Conservation (phyloP, 495 filamentous ascomycete genomes). For the Aspergillus incahuasiensis region DNA sequence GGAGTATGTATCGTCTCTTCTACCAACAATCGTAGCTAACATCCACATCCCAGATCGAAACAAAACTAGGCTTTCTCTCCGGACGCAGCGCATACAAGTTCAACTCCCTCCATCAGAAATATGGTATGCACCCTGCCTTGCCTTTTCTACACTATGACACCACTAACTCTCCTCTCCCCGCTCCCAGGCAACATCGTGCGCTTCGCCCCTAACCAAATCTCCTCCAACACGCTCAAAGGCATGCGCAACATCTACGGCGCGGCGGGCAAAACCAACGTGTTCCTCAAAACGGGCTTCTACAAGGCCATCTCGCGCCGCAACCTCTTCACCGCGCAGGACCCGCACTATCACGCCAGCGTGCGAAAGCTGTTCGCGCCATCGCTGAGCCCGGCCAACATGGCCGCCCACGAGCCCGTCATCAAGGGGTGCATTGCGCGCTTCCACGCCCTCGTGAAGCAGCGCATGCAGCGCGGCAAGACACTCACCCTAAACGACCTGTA, state of each 20-base stretch:
- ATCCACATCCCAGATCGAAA: constrained; percentile 10
- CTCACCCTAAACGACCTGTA: constrained; percentile 21
- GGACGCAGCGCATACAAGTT: constrained; percentile 22
- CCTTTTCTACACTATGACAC: no score
- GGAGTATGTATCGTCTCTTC: constrained; percentile 14
- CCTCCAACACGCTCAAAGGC: constrained; percentile 23
- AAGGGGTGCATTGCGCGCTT: constrained; percentile 17
- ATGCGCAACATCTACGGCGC: constrained; percentile 26
- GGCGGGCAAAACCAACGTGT: constrained; percentile 18
- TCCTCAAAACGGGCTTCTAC: constrained; percentile 25
- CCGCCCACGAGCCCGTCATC: constrained; percentile 20
- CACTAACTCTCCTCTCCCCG: no score
- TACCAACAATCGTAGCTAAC: neutral
- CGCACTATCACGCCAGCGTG: constrained; percentile 20
- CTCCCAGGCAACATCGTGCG: constrained; percentile 16
- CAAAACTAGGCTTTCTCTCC: constrained; percentile 19
- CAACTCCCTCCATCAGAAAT: constrained; percentile 18
- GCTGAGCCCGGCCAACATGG: constrained; percentile 19
- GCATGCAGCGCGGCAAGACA: constrained; percentile 7
- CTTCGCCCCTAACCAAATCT: constrained; percentile 24
- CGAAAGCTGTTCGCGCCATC: constrained; percentile 26
- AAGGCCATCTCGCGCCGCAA: constrained; percentile 23
- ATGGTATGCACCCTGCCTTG: constrained; percentile 13
- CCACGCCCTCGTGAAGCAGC: constrained; percentile 15
- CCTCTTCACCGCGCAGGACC: constrained; percentile 24